Evolutionary conservation across 192 early-diverging fungal species (phyloP), one percentile per base, ranked within the genome.

Genomic region (Backusella psychrophila): DNA sequence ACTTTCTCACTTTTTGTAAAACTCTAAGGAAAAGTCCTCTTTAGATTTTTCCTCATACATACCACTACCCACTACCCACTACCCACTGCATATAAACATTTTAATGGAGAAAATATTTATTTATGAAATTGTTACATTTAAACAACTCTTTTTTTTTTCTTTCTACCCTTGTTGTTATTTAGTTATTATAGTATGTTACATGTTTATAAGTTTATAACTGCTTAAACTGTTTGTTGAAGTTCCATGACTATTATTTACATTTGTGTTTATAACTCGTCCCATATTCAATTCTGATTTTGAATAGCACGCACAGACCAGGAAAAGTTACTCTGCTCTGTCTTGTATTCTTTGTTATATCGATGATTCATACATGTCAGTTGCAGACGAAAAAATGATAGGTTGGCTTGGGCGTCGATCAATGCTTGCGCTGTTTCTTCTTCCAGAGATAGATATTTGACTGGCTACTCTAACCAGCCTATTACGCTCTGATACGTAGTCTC

Each of bases 401-500:
- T 63, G 56, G 14, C 56, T 63, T 4, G 56, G 0, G 3, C 23
- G 21, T 29, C 56, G 21, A 63, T 63, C 56, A 29, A 63, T 29
- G 23, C 26, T 63, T 63, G 23, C 23, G 12, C 56, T 63, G 26
- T 63, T 63, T 29, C 56, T 63, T 63, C 56, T 63, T 26, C 56
- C 56, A 63, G 56, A 63, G 11, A 63, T 63, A 14, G 56, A 63
- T 2, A 63, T 29, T 63, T 63, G 56, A 63, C 56, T 63, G 23
- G 21, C 23, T 3, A 29, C 56, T 63, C 56, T 67, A 21, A 75
- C 65, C 23, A 69, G 7, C 3, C 59, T 71, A 15, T 73, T 78
- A 35, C 77, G 35, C 21, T 73, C 71, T 15, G n/a, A 23, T 35
- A 73, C 6, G 35, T 78, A 65, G 3, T 72, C 72, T 6, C 39